These are phyloP conservation scores for Cladosporium sp. DNA, from an alignment of 2,329 filamentous ascomycete genomes.

Conservation along the genomic window DNA sequence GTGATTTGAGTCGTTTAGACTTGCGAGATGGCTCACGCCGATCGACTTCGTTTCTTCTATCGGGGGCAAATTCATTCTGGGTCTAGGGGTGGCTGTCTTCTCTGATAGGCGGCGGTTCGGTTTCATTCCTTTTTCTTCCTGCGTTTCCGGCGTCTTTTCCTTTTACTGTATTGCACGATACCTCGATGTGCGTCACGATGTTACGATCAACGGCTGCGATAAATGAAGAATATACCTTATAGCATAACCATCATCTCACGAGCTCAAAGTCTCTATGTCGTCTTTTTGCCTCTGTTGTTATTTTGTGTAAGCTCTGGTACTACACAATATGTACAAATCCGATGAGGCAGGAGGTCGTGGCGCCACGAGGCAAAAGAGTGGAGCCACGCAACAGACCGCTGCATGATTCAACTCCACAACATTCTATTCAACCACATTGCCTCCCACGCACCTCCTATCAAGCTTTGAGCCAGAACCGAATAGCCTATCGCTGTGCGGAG, in stretches of 20 bases:
- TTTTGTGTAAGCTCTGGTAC: too few species aligned
- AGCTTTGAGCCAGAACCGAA: not conserved
- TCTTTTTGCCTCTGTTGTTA: too few species aligned
- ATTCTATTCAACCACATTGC: too few species aligned
- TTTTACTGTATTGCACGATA: not conserved
- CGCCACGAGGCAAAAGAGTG: too few species aligned
- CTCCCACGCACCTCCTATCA: not conserved
- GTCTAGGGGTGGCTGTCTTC: not conserved
- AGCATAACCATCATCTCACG: not conserved
- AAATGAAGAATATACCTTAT: slow-evolving; percentile 3
- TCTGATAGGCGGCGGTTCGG: not conserved
- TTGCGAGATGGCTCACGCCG: not conserved
- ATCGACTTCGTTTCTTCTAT: not conserved
- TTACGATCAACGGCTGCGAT: not conserved
- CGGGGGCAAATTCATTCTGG: not conserved
- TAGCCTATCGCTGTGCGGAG: not conserved
- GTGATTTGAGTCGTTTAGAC: not conserved
- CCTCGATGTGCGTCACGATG: slow-evolving; percentile 1
- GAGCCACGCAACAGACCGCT: too few species aligned
- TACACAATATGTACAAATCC: too few species aligned
- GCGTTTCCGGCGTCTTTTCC: not conserved
- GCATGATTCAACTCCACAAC: too few species aligned
- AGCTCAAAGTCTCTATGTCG: too few species aligned
- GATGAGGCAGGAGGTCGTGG: too few species aligned
- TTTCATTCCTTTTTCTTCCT: not conserved